phyloP scores from a whole-genome alignment of 2,329 filamentous ascomycete species.

The Peltaster fructicola region DNA sequence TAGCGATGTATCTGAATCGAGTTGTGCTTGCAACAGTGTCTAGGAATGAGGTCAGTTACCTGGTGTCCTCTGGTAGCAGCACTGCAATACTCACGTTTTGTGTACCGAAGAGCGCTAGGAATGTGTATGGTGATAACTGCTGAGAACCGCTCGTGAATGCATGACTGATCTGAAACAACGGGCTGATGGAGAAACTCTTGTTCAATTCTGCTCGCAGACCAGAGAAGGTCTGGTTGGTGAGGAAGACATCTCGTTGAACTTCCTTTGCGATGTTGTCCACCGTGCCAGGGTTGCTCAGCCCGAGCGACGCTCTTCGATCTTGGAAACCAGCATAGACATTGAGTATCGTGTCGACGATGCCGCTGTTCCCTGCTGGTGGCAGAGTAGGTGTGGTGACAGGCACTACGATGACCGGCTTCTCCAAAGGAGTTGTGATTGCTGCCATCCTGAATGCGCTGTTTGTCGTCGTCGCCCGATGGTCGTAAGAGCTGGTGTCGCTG shows the following conservation, averaged over 20 bases:
- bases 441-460: no score
- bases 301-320: conserved; percentile 71
- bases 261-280: conserved; percentile 80
- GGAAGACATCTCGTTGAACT: conserved; percentile 88
- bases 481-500: no score
- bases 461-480: no score
- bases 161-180: conserved; percentile 93
- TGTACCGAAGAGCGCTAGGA: conserved; percentile 84
- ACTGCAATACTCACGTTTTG: conserved; percentile 47
- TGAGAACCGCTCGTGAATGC: conserved; percentile 86
- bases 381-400: conserved; percentile 9
- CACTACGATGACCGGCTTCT: conserved; percentile 11
- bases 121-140: conserved; percentile 82
- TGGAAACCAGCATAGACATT: conserved; percentile 70
- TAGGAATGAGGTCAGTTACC: conserved; percentile 22
- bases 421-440: conserved; percentile 7
- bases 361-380: conserved; percentile 12
- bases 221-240: conserved; percentile 93
- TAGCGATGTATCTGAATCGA: conserved; percentile 83
- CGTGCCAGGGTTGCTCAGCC: conserved; percentile 79
- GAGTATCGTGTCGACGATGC: conserved; percentile 15
- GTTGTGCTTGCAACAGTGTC: conserved; percentile 88
- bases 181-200: conserved; percentile 85
- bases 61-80: conserved; percentile 7
- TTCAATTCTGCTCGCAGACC: conserved; percentile 91